Conservation (phyloP, 331 rosid species). For the Acacia pycnantha region DNA sequence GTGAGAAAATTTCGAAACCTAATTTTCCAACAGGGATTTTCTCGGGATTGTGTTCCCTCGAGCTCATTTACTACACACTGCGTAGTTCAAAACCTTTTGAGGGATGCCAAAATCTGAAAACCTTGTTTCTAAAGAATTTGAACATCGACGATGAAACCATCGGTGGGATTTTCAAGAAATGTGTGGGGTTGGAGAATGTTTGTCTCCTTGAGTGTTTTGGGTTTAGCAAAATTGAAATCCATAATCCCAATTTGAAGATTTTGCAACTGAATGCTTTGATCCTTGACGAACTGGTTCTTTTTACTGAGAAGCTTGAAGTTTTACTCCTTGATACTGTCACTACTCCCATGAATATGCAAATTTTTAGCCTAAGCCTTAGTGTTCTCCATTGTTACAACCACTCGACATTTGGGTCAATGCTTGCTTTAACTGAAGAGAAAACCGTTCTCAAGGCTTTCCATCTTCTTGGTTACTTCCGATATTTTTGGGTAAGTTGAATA, state of each 20-base stretch:
- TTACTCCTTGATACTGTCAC: background rate
- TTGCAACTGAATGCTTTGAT: background rate
- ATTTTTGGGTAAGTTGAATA: background rate
- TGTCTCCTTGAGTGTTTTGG: background rate
- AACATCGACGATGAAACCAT: background rate
- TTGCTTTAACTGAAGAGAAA: background rate
- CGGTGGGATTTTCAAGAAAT: slow-evolving; percentile 2
- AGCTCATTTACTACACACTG: background rate
- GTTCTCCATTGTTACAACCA: background rate
- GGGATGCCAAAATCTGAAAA: background rate
- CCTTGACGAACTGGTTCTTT: background rate
- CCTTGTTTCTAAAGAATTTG: background rate
- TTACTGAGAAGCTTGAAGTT: background rate
- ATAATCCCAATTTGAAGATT: background rate
- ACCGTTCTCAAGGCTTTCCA: background rate
- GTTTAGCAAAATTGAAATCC: background rate
- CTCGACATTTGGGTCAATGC: background rate
- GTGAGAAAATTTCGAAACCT: background rate
- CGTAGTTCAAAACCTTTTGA: background rate
- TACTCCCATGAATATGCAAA: background rate
- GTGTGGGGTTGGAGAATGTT: background rate
- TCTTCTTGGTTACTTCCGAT: background rate
- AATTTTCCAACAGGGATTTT: background rate
- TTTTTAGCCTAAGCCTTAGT: background rate
- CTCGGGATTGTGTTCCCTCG: background rate